A percentile compares a stretch with the other conserved stretches of the same genome.
Conservation (phyloP, 1,284 basidiomycete genomes). For the Clitocybe nebularis region DNA sequence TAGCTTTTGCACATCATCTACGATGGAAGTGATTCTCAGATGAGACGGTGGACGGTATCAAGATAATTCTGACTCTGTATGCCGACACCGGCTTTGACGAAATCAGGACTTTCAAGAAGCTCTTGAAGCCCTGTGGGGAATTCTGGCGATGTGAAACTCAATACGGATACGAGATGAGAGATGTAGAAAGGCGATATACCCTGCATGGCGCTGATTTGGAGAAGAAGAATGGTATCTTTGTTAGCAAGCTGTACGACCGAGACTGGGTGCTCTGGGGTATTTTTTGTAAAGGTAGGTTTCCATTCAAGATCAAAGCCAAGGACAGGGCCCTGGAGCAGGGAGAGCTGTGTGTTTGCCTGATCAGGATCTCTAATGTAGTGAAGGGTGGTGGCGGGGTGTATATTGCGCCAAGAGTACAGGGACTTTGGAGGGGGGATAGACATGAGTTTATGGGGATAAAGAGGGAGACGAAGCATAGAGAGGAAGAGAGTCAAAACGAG, state of each 20-base stretch:
- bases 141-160: slow-evolving; percentile 29
- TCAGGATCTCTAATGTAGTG: slow-evolving; percentile 29
- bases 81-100: slow-evolving; percentile 63
- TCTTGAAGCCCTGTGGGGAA: slow-evolving; percentile 50
- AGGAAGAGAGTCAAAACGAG: background rate
- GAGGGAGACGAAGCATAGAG: slow-evolving; percentile 4
- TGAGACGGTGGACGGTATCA: background rate
- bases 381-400: slow-evolving; percentile 24
- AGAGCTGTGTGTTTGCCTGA: slow-evolving; percentile 28
- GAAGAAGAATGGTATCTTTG: slow-evolving; percentile 46
- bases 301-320: slow-evolving; percentile 79
- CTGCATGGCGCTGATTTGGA: slow-evolving; percentile 62
- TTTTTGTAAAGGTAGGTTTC: slow-evolving; percentile 55
- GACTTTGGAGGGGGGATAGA: slow-evolving; percentile 20
- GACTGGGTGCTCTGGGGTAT: slow-evolving; percentile 54
- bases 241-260: slow-evolving; percentile 69
- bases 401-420: slow-evolving; percentile 29
- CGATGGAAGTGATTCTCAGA: slow-evolving; percentile 8
- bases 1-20: slow-evolving; percentile 66
- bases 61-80: slow-evolving; percentile 51
- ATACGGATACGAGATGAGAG: slow-evolving; percentile 1
- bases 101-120: slow-evolving; percentile 45
- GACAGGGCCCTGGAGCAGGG: slow-evolving; percentile 31
- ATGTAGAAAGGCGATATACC: slow-evolving; percentile 30
- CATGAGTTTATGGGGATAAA: slow-evolving; percentile 12